Evolutionary conservation across 1,284 basidiomycete genomes (phyloP).

Genomic region (Gastroboletus turbinatus): DNA sequence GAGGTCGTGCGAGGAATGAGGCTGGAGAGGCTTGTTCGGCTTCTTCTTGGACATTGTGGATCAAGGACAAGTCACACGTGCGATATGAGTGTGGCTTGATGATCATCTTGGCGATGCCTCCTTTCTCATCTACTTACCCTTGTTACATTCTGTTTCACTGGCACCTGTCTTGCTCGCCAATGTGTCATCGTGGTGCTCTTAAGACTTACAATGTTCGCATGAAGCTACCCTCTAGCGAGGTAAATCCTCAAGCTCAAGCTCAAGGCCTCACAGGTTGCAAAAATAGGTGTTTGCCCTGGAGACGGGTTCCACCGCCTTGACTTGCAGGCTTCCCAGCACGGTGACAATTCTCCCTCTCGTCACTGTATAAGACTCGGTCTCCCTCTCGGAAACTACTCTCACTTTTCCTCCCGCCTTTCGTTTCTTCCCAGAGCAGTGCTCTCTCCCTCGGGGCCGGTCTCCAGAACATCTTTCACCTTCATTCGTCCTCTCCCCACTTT

Average conservation of each 20-base stretch:
- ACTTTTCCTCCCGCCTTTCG: neutral
- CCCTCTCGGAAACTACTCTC: neutral
- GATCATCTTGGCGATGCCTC: too few relatives aligned
- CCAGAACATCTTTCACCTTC: neutral
- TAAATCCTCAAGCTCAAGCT: neutral
- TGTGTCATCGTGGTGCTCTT: too few relatives aligned
- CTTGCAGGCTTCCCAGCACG: neutral
- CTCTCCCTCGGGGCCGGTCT: slow-evolving; percentile 13
- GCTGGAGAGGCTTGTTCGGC: slow-evolving; percentile 11
- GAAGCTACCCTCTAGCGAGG: neutral
- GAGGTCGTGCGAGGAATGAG: slow-evolving; percentile 39
- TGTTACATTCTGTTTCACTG: too few relatives aligned
- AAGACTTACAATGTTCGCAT: neutral
- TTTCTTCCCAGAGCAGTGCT: neutral
- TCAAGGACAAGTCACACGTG: neutral
- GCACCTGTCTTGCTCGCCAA: neutral
- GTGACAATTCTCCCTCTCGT: neutral
- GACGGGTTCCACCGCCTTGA: neutral
- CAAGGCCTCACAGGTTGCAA: neutral
- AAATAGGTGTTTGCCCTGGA: neutral
- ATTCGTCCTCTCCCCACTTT: neutral
- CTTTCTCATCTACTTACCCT: too few relatives aligned
- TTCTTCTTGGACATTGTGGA: slow-evolving; percentile 34
- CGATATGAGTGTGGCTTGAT: neutral
- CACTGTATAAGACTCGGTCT: slow-evolving; percentile 1